Base-by-base conservation (phyloP, 2,329 filamentous ascomycete species). In the Nemania serpens region DNA sequence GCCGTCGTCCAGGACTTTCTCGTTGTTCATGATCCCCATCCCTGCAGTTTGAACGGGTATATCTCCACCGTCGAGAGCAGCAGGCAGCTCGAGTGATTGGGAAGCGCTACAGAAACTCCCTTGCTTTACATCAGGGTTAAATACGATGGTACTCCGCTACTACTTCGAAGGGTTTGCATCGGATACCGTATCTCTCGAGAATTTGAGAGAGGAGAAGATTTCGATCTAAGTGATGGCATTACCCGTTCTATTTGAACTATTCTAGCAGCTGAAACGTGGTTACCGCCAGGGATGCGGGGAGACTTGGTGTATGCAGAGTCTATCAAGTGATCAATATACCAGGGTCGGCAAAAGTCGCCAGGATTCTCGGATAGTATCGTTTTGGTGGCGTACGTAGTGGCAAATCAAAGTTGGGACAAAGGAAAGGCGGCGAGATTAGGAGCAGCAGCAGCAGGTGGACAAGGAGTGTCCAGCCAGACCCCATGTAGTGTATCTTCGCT, bases 21-120 rank as follows among this genome's bases (percentile, higher is more conserved):
- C 51, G 9, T 18, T 10, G 12, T 36, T 46, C 63, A 64, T 64
- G 12, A 25, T 61, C 18, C 2, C 13, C 33, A 17, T 25, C 39
- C 12, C 7, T 1, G n/a, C 11, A 46, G 36, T 2, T 42, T 13
- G 11, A 46, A 9, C 5, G 22, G 41, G 6, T 45, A 20, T n/a
- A n/a, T 45, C 2, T 20, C 18, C 12, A 29, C 3, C 7, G 9
- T 22, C 20, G 9, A 2, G 15, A 12, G 10, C 25, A 29, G 13
- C 2, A 11, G 13, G 11, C 20, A 45, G 7, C 18, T 45, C 18
- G 42, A 45, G 17, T 10, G 39, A 17, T 41, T 17, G n/a, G n/a
- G n/a, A n/a, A n/a, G 15, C 17, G 7, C 15, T 17, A 6, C n/a
- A 9, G 17, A 5, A 58, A 36, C 5, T 18, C 17, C 17, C 45